Conservation (phyloP, 768 basidiomycete genomes). For the Xerocomus brunneocitrinus region DNA sequence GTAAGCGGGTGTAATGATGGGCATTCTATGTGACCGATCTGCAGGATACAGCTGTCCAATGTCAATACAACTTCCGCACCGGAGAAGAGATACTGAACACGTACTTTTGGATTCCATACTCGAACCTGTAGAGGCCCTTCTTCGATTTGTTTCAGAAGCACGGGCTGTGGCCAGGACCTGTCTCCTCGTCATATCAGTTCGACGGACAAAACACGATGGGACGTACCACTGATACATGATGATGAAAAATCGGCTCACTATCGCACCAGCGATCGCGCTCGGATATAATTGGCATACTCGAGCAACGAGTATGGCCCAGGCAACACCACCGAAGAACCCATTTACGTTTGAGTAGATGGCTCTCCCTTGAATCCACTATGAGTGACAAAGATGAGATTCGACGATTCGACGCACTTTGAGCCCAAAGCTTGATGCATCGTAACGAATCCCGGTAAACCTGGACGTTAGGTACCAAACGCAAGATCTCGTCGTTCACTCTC, state of each 20-base stretch:
- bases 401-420: slow-evolving; percentile 64
- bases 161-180: slow-evolving; percentile 98
- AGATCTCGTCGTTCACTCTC: slow-evolving; percentile 91
- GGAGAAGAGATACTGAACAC: background rate
- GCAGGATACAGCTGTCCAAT: slow-evolving; percentile 74
- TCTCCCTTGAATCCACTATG: slow-evolving; percentile 50
- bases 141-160: slow-evolving; percentile 95
- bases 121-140: slow-evolving; percentile 89
- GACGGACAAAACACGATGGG: background rate
- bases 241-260: slow-evolving; percentile 97
- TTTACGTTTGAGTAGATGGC: slow-evolving; percentile 98
- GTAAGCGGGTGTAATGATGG: slow-evolving; percentile 98
- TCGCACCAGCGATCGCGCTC: slow-evolving; percentile 87
- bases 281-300: slow-evolving; percentile 99
- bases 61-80: background rate
- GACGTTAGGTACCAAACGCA: slow-evolving; percentile 92
- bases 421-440: slow-evolving; percentile 97
- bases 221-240: slow-evolving; percentile 97
- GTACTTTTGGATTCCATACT: slow-evolving; percentile 96
- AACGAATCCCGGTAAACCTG: slow-evolving; percentile 91
- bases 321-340: slow-evolving; percentile 96
- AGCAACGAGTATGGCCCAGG: slow-evolving; percentile 98
- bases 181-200: slow-evolving; percentile 7
- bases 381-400: slow-evolving; percentile 1
- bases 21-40: slow-evolving; percentile 96